These are phyloP conservation scores for Vaccinium myrtillus DNA, from an alignment of 148 eudicot species.

Conservation along the genomic window DNA sequence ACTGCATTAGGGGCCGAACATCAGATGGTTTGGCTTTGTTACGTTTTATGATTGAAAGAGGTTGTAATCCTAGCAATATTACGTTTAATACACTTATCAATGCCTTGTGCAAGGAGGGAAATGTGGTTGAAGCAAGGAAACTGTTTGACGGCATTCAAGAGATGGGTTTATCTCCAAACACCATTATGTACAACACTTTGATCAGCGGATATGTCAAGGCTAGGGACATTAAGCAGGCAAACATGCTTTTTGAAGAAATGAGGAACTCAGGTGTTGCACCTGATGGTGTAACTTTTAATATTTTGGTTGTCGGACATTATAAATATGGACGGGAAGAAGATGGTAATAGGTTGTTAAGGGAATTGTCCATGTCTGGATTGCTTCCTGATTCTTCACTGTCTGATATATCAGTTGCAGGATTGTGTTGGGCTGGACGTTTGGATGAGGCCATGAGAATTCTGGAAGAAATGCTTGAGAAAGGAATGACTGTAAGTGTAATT, in stretches of 20 bases:
- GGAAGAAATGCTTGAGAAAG: constrained; percentile 65
- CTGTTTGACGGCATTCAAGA: constrained; percentile 52
- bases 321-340: constrained; percentile 72
- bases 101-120: constrained; percentile 84
- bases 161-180: constrained; percentile 48
- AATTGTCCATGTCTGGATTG: constrained; percentile 44
- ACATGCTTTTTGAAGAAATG: constrained; percentile 69
- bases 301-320: constrained; percentile 64
- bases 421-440: constrained; percentile 78
- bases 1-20: constrained; percentile 64
- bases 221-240: constrained; percentile 61
- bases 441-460: constrained; percentile 62
- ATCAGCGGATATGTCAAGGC: constrained; percentile 88
- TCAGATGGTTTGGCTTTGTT: constrained; percentile 54
- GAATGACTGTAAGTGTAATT: constrained; percentile 53
- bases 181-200: constrained; percentile 55
- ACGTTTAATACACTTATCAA: constrained; percentile 58
- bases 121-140: constrained; percentile 61
- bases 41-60: constrained; percentile 59
- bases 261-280: constrained; percentile 53
- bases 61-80: constrained; percentile 50
- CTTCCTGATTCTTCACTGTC: constrained; percentile 55
- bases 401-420: constrained; percentile 64
- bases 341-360: constrained; percentile 49
- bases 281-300: constrained; percentile 81